Evolutionary conservation across 805 yeast species (phyloP).

Genomic region (Barnettozyma sucrosica): DNA sequence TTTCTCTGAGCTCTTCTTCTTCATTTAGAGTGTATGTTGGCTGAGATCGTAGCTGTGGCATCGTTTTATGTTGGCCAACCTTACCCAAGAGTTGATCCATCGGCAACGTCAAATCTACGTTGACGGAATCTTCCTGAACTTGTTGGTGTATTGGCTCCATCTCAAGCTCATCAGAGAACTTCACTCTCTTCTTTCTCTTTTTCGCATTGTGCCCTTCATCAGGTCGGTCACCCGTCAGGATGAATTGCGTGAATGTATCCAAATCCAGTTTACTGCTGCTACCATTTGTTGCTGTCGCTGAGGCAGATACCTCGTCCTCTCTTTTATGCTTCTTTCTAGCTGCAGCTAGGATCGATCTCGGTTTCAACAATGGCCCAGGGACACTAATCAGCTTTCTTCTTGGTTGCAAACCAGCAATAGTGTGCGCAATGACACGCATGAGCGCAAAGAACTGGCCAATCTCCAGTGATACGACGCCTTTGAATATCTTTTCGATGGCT

Average conservation of each 20-base stretch:
- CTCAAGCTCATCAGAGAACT: constrained; percentile 59
- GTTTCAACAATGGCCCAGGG: constrained; percentile 68
- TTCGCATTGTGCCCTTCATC: constrained; percentile 24
- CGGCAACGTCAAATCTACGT: constrained; percentile 58
- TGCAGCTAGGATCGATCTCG: constrained; percentile 69
- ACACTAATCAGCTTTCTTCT: constrained; percentile 44
- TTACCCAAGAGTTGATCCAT: constrained; percentile 61
- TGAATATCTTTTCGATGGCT: constrained; percentile 45
- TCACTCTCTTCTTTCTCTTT: constrained; percentile 47
- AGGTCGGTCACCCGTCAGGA: constrained; percentile 76
- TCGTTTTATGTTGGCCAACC: neutral
- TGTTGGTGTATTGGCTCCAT: constrained; percentile 14
- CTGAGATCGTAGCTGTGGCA: constrained; percentile 27
- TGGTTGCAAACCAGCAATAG: constrained; percentile 45
- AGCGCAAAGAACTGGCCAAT: constrained; percentile 90
- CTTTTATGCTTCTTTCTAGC: constrained; percentile 44
- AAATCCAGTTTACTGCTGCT: constrained; percentile 51
- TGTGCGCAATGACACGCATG: constrained; percentile 71
- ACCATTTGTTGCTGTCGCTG: constrained; percentile 13
- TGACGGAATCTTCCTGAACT: constrained; percentile 20
- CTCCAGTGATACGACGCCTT: constrained; percentile 55
- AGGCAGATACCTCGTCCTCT: constrained; percentile 29
- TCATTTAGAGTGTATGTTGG: constrained; percentile 49
- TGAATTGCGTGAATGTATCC: constrained; percentile 79
- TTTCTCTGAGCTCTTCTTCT: constrained; percentile 63